phyloP scores from a whole-genome alignment of 2,329 filamentous ascomycete species.

The Fusarium transvaalense region DNA sequence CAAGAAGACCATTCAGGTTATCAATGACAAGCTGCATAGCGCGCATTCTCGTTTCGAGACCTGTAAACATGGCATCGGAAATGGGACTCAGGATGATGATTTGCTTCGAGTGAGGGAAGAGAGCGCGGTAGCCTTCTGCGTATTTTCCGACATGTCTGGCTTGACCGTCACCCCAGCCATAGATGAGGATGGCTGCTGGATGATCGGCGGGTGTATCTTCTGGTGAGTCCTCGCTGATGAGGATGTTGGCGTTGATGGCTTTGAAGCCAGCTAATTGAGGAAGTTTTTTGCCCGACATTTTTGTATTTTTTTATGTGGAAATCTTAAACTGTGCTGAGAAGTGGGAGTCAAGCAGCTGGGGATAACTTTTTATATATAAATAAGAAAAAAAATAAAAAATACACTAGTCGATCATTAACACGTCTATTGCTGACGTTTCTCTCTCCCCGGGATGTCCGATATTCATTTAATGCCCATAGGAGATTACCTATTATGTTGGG shows the following conservation, averaged over 20 bases:
- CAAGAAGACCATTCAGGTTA: constrained; percentile 36
- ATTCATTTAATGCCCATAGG: background rate
- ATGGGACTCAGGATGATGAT: constrained; percentile 66
- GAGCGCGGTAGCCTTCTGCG: constrained; percentile 62
- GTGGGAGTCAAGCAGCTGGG: background rate
- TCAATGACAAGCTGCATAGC: constrained; percentile 62
- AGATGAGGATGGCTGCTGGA: constrained; percentile 64
- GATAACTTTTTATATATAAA: background rate
- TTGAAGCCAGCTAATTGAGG: constrained; percentile 57
- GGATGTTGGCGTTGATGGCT: constrained; percentile 61
- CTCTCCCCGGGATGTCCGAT: background rate
- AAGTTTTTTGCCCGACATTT: constrained; percentile 39
- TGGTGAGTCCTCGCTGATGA: constrained; percentile 54
- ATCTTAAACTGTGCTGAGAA: background rate
- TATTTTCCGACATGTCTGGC: constrained; percentile 70
- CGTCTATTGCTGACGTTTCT: background rate
- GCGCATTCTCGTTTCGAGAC: constrained; percentile 57
- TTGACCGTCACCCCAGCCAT: constrained; percentile 68
- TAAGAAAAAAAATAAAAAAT: background rate
- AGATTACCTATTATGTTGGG: constrained; percentile 6
- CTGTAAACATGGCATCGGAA: constrained; percentile 59
- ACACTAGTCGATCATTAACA: background rate
- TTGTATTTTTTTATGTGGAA: background rate
- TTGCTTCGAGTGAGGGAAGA: constrained; percentile 65
- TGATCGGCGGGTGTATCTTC: constrained; percentile 44